Evolutionary conservation across 2,329 filamentous ascomycete species (phyloP).

Genomic region (Delphinella strobiligena): DNA sequence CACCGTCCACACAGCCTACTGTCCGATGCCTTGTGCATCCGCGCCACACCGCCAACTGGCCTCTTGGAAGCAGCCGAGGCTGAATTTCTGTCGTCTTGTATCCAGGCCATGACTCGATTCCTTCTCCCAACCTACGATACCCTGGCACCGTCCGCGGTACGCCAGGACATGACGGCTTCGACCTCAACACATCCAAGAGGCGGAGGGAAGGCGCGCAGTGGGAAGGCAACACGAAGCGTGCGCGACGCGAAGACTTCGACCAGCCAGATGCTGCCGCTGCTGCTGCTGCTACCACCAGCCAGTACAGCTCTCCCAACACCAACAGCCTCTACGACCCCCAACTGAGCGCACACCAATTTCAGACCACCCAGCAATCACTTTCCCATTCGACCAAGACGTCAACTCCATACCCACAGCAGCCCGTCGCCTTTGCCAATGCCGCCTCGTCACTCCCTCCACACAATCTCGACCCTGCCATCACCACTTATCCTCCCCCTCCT

Average conservation of each 20-base stretch:
- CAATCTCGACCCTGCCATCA: not conserved
- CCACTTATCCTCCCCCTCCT: not conserved
- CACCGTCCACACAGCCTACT: too few relatives aligned
- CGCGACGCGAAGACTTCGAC: conserved; percentile 1
- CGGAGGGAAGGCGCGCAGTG: conserved; percentile 1
- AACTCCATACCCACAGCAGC: not conserved
- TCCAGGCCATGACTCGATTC: not conserved
- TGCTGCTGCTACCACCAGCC: not conserved
- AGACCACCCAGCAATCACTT: not conserved
- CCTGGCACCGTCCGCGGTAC: too few relatives aligned
- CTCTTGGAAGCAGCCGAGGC: too few relatives aligned
- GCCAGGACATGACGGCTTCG: not conserved
- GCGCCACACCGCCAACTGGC: not conserved
- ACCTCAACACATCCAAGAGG: not conserved
- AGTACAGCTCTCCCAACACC: conserved; percentile 1
- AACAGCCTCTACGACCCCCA: conserved; percentile 2
- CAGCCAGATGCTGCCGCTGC: conserved; percentile 1
- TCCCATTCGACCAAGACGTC: not conserved
- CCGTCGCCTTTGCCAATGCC: not conserved
- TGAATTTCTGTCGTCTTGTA: not conserved
- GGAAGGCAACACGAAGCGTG: not conserved
- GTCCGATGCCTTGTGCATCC: too few relatives aligned
- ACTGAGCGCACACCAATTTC: not conserved
- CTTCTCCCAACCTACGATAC: not conserved
- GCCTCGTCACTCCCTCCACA: not conserved